Evolutionary conservation across 768 basidiomycete species (phyloP), one percentile per base, ranked within the genome.

Genomic region (Dentipellis sp.): DNA sequence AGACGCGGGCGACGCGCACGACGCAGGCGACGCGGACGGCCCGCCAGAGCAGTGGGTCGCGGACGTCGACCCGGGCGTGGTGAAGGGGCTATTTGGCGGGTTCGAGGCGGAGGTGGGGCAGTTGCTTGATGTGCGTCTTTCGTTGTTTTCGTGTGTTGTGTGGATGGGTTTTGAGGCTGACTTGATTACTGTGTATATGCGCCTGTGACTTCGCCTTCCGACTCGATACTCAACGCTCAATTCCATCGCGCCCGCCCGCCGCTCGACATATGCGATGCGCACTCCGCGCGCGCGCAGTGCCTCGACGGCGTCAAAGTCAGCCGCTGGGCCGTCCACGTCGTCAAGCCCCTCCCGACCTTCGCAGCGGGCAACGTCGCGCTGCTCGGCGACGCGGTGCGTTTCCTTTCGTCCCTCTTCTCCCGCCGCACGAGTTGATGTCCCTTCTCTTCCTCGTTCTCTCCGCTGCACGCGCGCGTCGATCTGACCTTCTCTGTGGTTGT

Each of bases 301-400:
- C 4, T 54, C 22, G 39, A 34, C 34, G 49, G 60, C 58, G 46
- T 59, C 17, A 50, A 16, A 34, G 38, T 49, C 22, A 67, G 74
- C 21, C 69, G 79, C 38, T 88, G 87, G 87, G 83, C 82, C 0
- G 76, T 89, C 34, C 81, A 86, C 63, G 76, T 73, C 4, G 69
- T 81, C 2, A 73, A 72, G 52, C 77, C 82, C 6, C 66, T 88
- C 19, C 70, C 70, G 0, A 71, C 79, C 8, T 79, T 75, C 53
- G 74, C 77, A 2, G 73, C 72, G n/a, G 81, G 78, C 16, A 68
- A 76, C 10, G 82, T 84, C 69, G 72, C 70, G 63, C 56, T 78
- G 12, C 49, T 78, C 8, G 75, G 76, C 0, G 75, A 78, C 58
- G 72, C 76, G 10, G 69, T 69, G 52, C 11, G 68, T 58, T 4